Percentiles rank a stretch among this genome's conserved stretches.
phyloP scores from a whole-genome alignment of 2,329 filamentous ascomycete genomes.

The Fusarium palustre region DNA sequence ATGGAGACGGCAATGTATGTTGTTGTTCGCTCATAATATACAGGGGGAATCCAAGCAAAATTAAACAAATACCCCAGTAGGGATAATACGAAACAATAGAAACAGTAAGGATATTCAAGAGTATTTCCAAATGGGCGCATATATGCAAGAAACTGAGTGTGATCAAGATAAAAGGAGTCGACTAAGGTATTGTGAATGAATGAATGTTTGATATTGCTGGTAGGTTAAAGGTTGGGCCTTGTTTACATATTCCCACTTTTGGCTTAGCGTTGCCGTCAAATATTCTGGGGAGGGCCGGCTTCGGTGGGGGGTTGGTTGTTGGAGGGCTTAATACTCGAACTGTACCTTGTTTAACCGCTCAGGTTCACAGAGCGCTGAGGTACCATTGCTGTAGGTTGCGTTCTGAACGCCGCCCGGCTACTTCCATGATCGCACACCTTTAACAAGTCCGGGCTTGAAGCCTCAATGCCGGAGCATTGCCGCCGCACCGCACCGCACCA shows the following conservation, averaged over 20 bases:
- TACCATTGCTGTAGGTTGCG: constrained; percentile 33
- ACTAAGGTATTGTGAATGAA: neutral
- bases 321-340: constrained; percentile 28
- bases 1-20: constrained; percentile 13
- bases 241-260: constrained; percentile 51
- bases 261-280: constrained; percentile 40
- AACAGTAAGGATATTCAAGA: neutral
- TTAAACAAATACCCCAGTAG: neutral
- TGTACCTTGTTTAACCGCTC: constrained; percentile 24
- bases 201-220: constrained; percentile 2
- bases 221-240: constrained; percentile 24
- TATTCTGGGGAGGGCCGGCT: constrained; percentile 29
- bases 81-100: neutral
- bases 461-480: constrained; percentile 47
- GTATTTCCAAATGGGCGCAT: neutral
- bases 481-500: constrained; percentile 40
- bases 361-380: constrained; percentile 6
- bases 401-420: constrained; percentile 17
- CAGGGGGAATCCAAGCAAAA: neutral
- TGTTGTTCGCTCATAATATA: constrained; percentile 20
- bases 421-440: constrained; percentile 15
- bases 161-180: neutral
- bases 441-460: constrained; percentile 11
- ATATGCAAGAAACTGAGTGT: neutral
- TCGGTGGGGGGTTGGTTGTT: constrained; percentile 4